Conservation (phyloP, 2,329 filamentous ascomycete species). For the Lachnellula subtilissima region DNA sequence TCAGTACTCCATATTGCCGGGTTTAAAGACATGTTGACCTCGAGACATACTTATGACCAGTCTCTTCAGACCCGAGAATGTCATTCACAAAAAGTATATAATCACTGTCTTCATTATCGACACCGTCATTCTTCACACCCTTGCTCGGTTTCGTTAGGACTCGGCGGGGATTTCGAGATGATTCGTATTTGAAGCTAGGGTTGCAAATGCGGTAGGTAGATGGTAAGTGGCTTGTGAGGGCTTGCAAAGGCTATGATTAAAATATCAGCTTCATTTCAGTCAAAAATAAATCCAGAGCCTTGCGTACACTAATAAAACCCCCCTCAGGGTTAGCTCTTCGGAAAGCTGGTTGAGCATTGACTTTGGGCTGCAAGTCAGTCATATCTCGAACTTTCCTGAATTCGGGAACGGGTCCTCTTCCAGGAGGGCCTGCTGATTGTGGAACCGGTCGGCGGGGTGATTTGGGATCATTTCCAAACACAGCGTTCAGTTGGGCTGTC, state of each 20-base stretch:
- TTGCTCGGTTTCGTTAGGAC: conserved; percentile 98
- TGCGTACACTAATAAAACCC: conserved; percentile 89
- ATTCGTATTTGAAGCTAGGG: conserved; percentile 96
- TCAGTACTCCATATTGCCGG: conserved; percentile 26
- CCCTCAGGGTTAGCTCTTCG: conserved; percentile 93
- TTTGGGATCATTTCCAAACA: conserved; percentile 54
- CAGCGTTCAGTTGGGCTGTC: conserved; percentile 65
- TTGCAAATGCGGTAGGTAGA: conserved; percentile 98
- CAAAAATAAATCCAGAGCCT: conserved; percentile 4
- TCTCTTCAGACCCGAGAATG: conserved; percentile 94
- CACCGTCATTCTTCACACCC: conserved; percentile 96
- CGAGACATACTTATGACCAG: conserved; percentile 79
- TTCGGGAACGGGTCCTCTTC: conserved; percentile 73
- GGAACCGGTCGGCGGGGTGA: conserved; percentile 52
- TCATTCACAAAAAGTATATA: conserved; percentile 99
- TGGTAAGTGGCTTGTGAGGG: conserved; percentile 85
- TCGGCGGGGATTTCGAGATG: conserved; percentile 88
- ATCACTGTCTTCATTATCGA: conserved; percentile 98
- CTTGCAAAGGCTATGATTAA: conserved; percentile 73
- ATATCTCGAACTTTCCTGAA: conserved; percentile 73
- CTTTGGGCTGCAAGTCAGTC: conserved; percentile 72
- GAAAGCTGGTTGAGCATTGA: conserved; percentile 84
- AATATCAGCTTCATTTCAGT: conserved; percentile 23
- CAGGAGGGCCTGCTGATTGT: conserved; percentile 40
- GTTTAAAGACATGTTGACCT: conserved; percentile 19